Evolutionary conservation across 345 rosid genomes (phyloP).

Genomic region (Noccaea caerulescens): DNA sequence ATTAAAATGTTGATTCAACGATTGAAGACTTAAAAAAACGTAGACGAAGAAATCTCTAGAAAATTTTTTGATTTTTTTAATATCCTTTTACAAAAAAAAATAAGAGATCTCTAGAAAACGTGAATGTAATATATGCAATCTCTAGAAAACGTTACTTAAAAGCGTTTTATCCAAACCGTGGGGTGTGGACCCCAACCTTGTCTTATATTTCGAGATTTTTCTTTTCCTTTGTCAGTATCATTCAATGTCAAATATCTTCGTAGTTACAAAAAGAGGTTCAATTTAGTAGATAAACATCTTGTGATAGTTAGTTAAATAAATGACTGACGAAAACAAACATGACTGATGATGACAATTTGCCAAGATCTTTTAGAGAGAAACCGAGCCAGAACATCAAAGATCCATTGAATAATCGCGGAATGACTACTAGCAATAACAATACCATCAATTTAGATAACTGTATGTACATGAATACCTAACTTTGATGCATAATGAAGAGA

Average conservation of each 20-base stretch:
- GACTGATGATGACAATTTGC: background rate
- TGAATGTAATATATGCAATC: constrained; percentile 24
- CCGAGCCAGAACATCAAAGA: background rate
- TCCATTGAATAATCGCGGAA: no score
- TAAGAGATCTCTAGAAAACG: background rate
- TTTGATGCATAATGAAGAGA: no score
- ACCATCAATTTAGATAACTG: no score
- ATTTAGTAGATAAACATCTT: no score
- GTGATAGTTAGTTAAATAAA: no score
- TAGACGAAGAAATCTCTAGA: constrained; percentile 1
- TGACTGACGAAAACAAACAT: background rate
- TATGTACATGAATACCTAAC: no score
- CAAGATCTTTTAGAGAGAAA: background rate
- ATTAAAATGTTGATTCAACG: constrained; percentile 1
- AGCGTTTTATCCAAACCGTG: constrained; percentile 24
- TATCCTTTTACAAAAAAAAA: no score
- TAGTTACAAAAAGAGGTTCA: background rate
- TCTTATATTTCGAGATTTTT: background rate
- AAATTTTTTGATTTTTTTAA: no score
- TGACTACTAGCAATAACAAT: no score
- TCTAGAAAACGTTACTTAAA: constrained; percentile 22
- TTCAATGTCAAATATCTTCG: background rate
- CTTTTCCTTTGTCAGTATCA: background rate
- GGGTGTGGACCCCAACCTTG: constrained; percentile 17
- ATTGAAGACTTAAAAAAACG: constrained; percentile 1